Conservation (phyloP, 805 yeast species). For the Cyberlindnera maclurae region DNA sequence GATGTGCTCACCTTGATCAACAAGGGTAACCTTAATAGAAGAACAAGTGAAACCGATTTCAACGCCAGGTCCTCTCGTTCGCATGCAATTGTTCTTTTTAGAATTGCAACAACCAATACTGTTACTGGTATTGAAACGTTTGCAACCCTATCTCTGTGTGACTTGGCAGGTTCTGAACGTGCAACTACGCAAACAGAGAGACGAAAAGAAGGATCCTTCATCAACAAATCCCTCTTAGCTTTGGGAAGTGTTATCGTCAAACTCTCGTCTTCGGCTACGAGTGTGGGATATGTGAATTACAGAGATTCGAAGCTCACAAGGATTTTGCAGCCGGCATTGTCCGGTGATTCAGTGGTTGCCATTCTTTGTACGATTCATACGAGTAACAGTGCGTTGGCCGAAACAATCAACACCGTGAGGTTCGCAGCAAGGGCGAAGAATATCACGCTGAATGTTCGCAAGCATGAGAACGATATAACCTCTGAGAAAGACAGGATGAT, state of each 20-base stretch:
- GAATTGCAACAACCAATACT: conserved; percentile 40
- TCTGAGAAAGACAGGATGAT: conserved; percentile 45
- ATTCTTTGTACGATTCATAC: conserved; percentile 83
- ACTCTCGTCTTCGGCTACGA: conserved; percentile 32
- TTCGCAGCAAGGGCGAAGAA: conserved; percentile 94
- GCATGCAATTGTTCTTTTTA: conserved; percentile 79
- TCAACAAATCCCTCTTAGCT: conserved; percentile 85
- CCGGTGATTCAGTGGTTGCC: conserved; percentile 79
- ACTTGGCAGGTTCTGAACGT: conserved; percentile 93
- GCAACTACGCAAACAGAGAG: conserved; percentile 64
- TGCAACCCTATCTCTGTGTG: conserved; percentile 79
- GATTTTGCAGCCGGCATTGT: conserved; percentile 82
- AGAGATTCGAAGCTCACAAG: conserved; percentile 91
- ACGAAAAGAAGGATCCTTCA: conserved; percentile 88
- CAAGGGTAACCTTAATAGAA: conserved; percentile 66
- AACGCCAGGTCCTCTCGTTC: conserved; percentile 85
- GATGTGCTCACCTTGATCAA: conserved; percentile 57
- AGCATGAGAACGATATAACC: conserved; percentile 33
- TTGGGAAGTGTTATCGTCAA: conserved; percentile 89
- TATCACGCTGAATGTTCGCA: conserved; percentile 60
- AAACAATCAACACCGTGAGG: conserved; percentile 78
- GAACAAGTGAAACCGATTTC: conserved; percentile 85
- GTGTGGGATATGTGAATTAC: conserved; percentile 73
- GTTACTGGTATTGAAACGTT: conserved; percentile 30
- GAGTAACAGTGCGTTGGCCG: conserved; percentile 53